phyloP scores from a whole-genome alignment of 2,329 filamentous ascomycete species.

The Curvularia spicifera region DNA sequence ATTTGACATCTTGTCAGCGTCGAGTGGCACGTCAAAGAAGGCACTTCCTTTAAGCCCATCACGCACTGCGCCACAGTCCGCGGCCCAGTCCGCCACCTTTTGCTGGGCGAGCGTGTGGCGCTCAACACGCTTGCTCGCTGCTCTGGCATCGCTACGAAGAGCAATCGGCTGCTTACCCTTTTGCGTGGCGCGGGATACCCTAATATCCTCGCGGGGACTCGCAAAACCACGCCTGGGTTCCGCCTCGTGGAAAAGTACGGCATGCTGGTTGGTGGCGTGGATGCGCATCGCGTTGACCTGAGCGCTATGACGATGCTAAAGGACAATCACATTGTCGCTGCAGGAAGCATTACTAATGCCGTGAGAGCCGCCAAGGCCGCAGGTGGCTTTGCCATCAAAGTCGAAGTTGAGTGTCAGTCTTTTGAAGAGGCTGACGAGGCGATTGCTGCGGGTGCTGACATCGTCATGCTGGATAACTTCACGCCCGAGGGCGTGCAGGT shows the following conservation, averaged over 20 bases:
- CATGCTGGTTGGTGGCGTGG: constrained; percentile 91
- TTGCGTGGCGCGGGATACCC: constrained; percentile 71
- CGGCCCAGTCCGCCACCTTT: constrained; percentile 80
- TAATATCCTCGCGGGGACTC: constrained; percentile 87
- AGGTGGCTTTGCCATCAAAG: constrained; percentile 88
- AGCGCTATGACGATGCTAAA: constrained; percentile 96
- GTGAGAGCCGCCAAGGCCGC: constrained; percentile 82
- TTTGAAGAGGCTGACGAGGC: constrained; percentile 91
- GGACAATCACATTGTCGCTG: constrained; percentile 97
- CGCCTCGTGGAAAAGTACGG: constrained; percentile 97
- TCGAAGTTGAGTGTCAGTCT: constrained; percentile 93
- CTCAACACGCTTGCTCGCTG: constrained; percentile 90
- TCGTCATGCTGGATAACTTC: constrained; percentile 98
- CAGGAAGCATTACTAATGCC: constrained; percentile 80
- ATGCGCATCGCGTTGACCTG: constrained; percentile 89
- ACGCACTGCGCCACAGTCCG: constrained; percentile 77
- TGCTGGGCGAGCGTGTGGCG: constrained; percentile 92
- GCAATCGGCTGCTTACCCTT: constrained; percentile 57
- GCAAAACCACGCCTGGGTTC: constrained; percentile 97
- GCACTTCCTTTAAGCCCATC: constrained; percentile 66
- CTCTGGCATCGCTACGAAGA: constrained; percentile 82
- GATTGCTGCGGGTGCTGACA: constrained; percentile 86
- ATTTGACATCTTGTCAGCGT: constrained; percentile 58
- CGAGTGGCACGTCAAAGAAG: constrained; percentile 84
- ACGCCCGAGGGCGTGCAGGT: constrained; percentile 75